These are phyloP conservation scores for Metrosideros polymorpha DNA, from an alignment of 441 rosid genomes.

Conservation along the genomic window DNA sequence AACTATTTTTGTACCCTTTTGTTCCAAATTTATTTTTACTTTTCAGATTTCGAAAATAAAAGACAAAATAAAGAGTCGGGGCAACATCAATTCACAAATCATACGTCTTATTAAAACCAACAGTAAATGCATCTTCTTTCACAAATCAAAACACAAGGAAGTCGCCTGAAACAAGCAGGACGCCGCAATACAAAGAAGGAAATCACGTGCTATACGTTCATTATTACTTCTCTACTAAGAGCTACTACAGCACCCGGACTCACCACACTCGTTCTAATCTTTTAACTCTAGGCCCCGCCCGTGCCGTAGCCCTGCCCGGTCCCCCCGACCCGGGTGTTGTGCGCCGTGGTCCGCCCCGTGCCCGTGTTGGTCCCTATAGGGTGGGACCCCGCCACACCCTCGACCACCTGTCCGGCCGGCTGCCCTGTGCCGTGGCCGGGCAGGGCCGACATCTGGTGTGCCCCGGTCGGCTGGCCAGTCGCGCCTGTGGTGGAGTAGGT, in stretches of 20 bases:
- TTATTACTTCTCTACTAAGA: background rate
- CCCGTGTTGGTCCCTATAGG: slow-evolving; percentile 19
- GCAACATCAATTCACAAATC: background rate
- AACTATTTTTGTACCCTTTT: no score
- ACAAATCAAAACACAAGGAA: background rate
- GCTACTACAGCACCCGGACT: background rate
- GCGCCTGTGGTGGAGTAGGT: slow-evolving; percentile 34
- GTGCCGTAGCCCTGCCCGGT: slow-evolving; percentile 17
- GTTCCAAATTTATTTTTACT: background rate
- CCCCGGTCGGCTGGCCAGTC: slow-evolving; percentile 24
- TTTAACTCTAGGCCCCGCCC: slow-evolving; percentile 21
- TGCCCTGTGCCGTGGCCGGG: slow-evolving; percentile 50
- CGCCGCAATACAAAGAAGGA: background rate
- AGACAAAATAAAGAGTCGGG: background rate
- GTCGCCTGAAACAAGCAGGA: background rate
- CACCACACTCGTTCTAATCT: background rate
- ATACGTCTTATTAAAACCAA: background rate
- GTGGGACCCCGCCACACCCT: slow-evolving; percentile 17
- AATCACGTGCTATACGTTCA: background rate
- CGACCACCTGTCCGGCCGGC: slow-evolving; percentile 24
- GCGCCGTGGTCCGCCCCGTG: slow-evolving; percentile 28
- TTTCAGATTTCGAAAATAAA: background rate
- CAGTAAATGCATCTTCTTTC: background rate
- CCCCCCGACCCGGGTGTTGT: slow-evolving; percentile 23
- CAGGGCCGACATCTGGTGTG: slow-evolving; percentile 47